Evolutionary conservation across 441 rosid genomes (phyloP).

Genomic region (Biscutella auriculata): DNA sequence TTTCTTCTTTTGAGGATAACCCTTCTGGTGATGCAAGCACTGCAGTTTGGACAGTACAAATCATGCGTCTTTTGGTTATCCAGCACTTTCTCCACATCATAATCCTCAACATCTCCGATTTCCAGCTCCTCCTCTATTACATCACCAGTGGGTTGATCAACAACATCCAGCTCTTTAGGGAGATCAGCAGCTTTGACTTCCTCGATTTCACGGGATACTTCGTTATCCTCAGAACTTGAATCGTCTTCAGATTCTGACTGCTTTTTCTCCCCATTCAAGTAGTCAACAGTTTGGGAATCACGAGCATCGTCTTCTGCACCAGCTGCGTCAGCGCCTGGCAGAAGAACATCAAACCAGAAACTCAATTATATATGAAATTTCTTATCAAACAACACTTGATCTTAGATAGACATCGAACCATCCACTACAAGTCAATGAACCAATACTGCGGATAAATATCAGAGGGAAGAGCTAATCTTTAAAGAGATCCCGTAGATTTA

Average conservation of each 20-base stretch:
- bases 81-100: constrained; percentile 52
- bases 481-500: neutral
- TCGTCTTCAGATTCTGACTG: constrained; percentile 17
- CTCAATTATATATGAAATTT: neutral
- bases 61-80: constrained; percentile 76
- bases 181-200: neutral
- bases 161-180: constrained; percentile 1
- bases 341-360: constrained; percentile 11
- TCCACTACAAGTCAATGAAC: neutral
- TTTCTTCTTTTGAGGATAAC: constrained; percentile 53
- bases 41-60: constrained; percentile 72
- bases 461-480: neutral
- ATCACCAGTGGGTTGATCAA: constrained; percentile 16
- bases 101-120: constrained; percentile 20
- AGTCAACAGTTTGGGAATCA: constrained; percentile 3
- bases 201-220: constrained; percentile 16
- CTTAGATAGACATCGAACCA: neutral
- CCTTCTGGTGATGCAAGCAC: constrained; percentile 67
- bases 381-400: neutral
- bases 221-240: constrained; percentile 13
- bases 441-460: neutral
- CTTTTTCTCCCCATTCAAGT: constrained; percentile 1
- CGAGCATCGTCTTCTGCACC: constrained; percentile 8
- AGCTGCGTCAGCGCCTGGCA: constrained; percentile 37
- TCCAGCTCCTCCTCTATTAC: constrained; percentile 41